phyloP scores from a whole-genome alignment of 306 rosid genomes.

The Hippophae tibetana region DNA sequence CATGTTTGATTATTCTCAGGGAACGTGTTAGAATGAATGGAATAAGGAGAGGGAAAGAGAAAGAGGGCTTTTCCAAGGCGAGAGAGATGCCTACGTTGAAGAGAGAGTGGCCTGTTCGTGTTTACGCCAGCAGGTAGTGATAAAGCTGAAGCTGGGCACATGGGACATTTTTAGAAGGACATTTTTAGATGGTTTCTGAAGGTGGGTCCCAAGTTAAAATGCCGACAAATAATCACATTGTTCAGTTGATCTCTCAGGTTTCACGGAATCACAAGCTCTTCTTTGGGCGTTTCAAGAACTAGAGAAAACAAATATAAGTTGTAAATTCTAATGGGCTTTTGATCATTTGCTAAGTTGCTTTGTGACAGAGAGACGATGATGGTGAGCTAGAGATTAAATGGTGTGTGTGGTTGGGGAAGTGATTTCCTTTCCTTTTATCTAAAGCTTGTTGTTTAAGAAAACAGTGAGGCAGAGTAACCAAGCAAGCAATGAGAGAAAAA shows the following conservation, averaged over 20 bases:
- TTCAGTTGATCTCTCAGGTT: slow-evolving; percentile 15
- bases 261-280: slow-evolving; percentile 3
- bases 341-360: background rate
- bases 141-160: slow-evolving; percentile 40
- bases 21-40: slow-evolving; percentile 29
- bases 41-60: slow-evolving; percentile 22
- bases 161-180: slow-evolving; percentile 27
- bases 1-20: slow-evolving; percentile 2
- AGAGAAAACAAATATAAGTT: no score
- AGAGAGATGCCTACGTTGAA: slow-evolving; percentile 9
- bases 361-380: slow-evolving; percentile 10
- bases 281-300: background rate
- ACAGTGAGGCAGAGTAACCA: background rate
- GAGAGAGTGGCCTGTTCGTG: slow-evolving; percentile 1
- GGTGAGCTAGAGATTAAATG: background rate
- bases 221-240: slow-evolving; percentile 25
- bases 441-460: slow-evolving; percentile 36
- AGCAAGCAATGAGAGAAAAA: background rate
- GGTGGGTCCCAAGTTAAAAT: slow-evolving; percentile 50
- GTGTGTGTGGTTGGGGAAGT: slow-evolving; percentile 34
- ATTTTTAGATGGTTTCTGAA: slow-evolving; percentile 29
- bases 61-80: slow-evolving; percentile 11
- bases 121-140: slow-evolving; percentile 18
- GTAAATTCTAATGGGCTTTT: background rate
- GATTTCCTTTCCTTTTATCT: slow-evolving; percentile 4